Base-by-base conservation (phyloP, 2,329 filamentous ascomycete genomes). In the Sordariomycetes sp. region DNA sequence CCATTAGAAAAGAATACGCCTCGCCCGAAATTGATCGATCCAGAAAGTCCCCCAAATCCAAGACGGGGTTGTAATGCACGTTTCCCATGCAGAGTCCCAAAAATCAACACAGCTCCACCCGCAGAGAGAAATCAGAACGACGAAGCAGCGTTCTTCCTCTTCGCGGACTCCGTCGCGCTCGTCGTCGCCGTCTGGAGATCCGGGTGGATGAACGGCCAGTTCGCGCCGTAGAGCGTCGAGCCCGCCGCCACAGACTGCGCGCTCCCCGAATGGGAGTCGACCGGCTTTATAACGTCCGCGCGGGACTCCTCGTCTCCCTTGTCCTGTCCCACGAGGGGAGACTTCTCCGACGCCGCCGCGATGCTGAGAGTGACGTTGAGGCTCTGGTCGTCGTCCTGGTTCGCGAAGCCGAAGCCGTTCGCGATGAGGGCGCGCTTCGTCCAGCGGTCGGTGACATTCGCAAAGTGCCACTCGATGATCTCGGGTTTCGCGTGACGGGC, bases 381-480 rank as follows among this genome's bases (percentile, higher is more conserved):
- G 37, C 37, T n/a, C 51, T 58, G 28, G 46, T 51, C 51, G 56
- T 59, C 22, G 58, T 64, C 57, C 14, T 60, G 59, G n/a, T 63
- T 60, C 0, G 70, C 69, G 58, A 71, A 76, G 0, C 82, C 82
- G 60, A 85, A 85, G 0, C 82, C 82, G 0, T 78, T 79, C 0
- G 73, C 73, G 1, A 79, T 75, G 0, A 85, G 74, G 0, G 81
- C 79, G 3, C 80, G 76, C 32, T 79, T 76, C 6, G 79, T 77
- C 82, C 81, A 85, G 10, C 76, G 75, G 64, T 81, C 82, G 59
- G 71, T 71, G 8, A 84, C 70, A 48, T 75, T 74, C 1, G 80
- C 79, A 62, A 85, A 77, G 62, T 81, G 78, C 76, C 77, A 79
- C 61, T 80, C 75, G 10, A 79, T 76, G 0, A 65, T 61, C 48